Evolutionary conservation across 2,329 filamentous ascomycete species (phyloP).

Genomic region (Aureobasidium melanogenum): DNA sequence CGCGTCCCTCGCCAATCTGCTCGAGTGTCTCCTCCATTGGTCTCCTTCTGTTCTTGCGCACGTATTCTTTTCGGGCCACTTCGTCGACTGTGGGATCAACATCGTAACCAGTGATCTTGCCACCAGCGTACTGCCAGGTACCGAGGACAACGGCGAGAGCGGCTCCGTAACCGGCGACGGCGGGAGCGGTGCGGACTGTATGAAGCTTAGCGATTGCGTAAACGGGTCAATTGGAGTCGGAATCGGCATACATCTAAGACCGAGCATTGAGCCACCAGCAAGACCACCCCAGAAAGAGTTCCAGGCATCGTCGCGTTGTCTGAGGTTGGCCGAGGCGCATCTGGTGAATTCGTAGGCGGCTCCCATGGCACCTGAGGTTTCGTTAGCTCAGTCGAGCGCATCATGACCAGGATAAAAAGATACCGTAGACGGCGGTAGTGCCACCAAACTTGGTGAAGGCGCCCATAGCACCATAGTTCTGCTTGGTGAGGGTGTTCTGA

Average conservation of each 20-base stretch:
- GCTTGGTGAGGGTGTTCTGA: conserved; percentile 76
- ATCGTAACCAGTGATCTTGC: conserved; percentile 47
- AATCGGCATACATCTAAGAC: conserved; percentile 56
- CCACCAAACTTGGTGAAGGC: conserved; percentile 72
- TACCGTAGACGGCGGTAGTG: conserved; percentile 62
- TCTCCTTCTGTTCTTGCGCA: conserved; percentile 65
- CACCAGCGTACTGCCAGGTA: conserved; percentile 60
- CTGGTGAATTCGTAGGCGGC: conserved; percentile 70
- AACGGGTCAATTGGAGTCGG: neutral
- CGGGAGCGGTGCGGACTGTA: conserved; percentile 53
- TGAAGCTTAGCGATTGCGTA: conserved; percentile 14
- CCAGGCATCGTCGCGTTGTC: conserved; percentile 71
- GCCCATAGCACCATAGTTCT: conserved; percentile 72
- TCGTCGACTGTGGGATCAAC: conserved; percentile 56
- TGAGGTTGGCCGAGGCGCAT: conserved; percentile 71
- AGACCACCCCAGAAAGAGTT: conserved; percentile 71
- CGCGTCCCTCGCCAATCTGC: conserved; percentile 78
- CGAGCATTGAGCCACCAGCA: conserved; percentile 62
- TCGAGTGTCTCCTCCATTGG: conserved; percentile 72
- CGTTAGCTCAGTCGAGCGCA: neutral
- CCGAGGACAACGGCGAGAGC: conserved; percentile 50
- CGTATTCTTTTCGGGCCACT: conserved; percentile 64
- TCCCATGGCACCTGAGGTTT: conserved; percentile 57
- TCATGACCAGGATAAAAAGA: conserved; percentile 17
- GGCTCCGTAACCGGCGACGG: conserved; percentile 60